A percentile compares a stretch with the other conserved stretches of the same genome.
phyloP scores from a whole-genome alignment of 2,329 filamentous ascomycete genomes.

The Penicillium griseofulvum region DNA sequence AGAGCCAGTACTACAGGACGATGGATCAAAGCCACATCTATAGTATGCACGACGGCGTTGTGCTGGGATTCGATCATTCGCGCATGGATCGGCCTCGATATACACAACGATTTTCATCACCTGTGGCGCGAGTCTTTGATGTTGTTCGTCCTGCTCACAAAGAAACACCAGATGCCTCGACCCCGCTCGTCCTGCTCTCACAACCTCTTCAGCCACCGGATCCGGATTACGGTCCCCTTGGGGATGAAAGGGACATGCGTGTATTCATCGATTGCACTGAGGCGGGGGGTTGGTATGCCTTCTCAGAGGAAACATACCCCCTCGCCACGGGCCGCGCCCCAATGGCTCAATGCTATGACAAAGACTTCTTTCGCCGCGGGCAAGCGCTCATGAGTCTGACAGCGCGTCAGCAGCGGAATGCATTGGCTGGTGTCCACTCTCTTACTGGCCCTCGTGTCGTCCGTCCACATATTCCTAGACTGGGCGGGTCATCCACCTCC shows the following conservation, averaged over 20 bases:
- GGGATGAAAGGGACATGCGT: slow-evolving; percentile 56
- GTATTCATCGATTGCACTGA: slow-evolving; percentile 87
- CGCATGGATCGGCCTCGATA: slow-evolving; percentile 58
- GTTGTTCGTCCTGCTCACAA: slow-evolving; percentile 71
- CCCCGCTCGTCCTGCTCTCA: slow-evolving; percentile 77
- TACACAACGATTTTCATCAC: slow-evolving; percentile 67
- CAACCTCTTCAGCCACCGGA: slow-evolving; percentile 69
- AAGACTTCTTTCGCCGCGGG: slow-evolving; percentile 45
- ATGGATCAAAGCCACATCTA: slow-evolving; percentile 89
- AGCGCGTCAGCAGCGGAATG: slow-evolving; percentile 54
- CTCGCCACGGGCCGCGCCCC: slow-evolving; percentile 71
- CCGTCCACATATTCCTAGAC: slow-evolving; percentile 44
- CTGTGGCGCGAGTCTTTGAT: slow-evolving; percentile 86
- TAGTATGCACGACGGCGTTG: slow-evolving; percentile 76
- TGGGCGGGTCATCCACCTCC: slow-evolving; percentile 40
- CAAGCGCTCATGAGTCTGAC: slow-evolving; percentile 40
- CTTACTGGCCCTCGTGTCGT: slow-evolving; percentile 50
- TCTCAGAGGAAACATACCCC: slow-evolving; percentile 84
- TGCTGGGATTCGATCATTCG: slow-evolving; percentile 75
- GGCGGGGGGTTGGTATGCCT: slow-evolving; percentile 86
- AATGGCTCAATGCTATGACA: slow-evolving; percentile 56
- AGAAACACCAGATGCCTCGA: slow-evolving; percentile 58
- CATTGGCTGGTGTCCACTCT: slow-evolving; percentile 69
- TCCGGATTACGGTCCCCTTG: slow-evolving; percentile 42
- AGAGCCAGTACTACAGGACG: slow-evolving; percentile 74